phyloP scores from a whole-genome alignment of 2,329 filamentous ascomycete species.

The Juglanconis oblonga region DNA sequence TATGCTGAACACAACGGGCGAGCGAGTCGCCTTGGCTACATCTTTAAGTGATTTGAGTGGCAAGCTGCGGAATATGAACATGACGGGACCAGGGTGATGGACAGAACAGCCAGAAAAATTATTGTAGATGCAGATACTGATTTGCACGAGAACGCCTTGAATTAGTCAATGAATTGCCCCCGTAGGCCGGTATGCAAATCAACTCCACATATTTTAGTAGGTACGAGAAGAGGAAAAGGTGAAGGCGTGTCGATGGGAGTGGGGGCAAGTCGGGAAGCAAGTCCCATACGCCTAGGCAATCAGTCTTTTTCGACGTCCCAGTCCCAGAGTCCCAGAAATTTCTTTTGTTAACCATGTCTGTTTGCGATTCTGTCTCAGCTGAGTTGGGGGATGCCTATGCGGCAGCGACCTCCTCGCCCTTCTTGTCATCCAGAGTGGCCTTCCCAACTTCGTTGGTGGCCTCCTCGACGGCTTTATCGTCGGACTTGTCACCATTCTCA shows the following conservation, averaged over 20 bases:
- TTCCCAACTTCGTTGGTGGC: conserved; percentile 51
- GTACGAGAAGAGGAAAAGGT: not conserved
- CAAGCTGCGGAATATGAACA: no score
- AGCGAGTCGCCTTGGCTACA: not conserved
- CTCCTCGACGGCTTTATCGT: conserved; percentile 51
- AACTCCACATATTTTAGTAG: not conserved
- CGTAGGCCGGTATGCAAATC: conserved; percentile 1
- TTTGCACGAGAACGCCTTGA: not conserved
- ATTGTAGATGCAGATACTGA: no score
- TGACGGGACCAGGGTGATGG: no score
- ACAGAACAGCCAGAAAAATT: no score
- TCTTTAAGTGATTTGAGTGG: not conserved
- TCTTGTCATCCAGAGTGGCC: conserved; percentile 50
- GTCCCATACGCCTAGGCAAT: not conserved
- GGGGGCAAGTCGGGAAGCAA: not conserved
- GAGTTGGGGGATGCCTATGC: conserved; percentile 1
- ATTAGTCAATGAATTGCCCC: not conserved
- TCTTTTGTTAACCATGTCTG: not conserved
- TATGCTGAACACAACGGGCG: not conserved
- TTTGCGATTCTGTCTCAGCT: not conserved
- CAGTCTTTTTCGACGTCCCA: not conserved
- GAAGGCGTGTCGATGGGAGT: not conserved
- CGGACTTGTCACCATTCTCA: conserved; percentile 42
- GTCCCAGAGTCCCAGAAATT: no score
- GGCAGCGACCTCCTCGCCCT: conserved; percentile 35